Evolutionary conservation across 306 rosid genomes (phyloP), one percentile per base, ranked within the genome.

Genomic region (Arachis stenosperma): DNA sequence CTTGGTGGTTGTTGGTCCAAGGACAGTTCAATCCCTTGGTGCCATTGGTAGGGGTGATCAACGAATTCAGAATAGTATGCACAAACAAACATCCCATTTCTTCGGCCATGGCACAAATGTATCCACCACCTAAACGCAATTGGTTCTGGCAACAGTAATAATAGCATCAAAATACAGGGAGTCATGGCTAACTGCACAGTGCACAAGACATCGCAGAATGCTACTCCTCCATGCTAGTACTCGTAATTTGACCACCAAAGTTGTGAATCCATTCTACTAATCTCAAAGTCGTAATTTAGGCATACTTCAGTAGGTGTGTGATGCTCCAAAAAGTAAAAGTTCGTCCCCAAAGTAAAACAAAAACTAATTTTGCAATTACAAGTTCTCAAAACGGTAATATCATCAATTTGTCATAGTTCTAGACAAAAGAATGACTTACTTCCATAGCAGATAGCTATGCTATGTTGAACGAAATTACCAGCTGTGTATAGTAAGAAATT

Each of bases 31-130:
- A 52, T 60, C 53, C 83, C 77, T 66, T 43, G 46, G 48, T 15
- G 62, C 81, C 65, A 69, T 75, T 79, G 69, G 73, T 69, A 47
- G 61, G 42, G 69, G 40, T 14, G 77, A 83, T 71, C 71, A 47
- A 78, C 64, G 13, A 62, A 43, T n/a, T 10, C 51, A 46, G 51
- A 46, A 8, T 46, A 46, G 51, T 46, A 46, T 8, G 11, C 13
- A 3, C 51, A 46, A 9, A 46, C 51, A 9, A 9, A 2, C 51
- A 10, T 2, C 1, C 51, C 4, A 10, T 46, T 46, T 9, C 0
- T 46, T 46, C 12, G 3, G 51, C 51, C 12, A 46, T 46, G 51
- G 51, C 51, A 8, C n/a, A 8, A 46, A 46, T 46, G n/a, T 46
- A 46, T 46, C 51, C 51, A 46, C 12, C 51, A 2, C 51, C 51